Percentiles rank a stretch among this genome's conserved stretches.
Conservation (phyloP, 2,329 filamentous ascomycete species). For the Ophiocordyceps camponoti-rufipedis region DNA sequence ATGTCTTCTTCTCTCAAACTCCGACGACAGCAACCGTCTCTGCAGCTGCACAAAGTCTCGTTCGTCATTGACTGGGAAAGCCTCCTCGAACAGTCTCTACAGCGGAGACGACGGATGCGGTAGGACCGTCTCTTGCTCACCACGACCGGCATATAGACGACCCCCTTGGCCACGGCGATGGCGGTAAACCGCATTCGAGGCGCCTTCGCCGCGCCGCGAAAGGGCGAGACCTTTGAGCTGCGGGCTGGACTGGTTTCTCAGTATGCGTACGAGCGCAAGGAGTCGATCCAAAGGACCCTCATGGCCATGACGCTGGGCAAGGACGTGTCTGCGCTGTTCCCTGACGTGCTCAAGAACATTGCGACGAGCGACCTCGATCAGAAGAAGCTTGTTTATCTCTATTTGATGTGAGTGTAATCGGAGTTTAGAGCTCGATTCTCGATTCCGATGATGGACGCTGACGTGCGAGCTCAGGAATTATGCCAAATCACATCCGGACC, state of each 20-base stretch:
- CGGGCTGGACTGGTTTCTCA: slow-evolving; percentile 91
- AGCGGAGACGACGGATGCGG: background rate
- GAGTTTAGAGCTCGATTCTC: background rate
- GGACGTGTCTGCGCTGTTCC: slow-evolving; percentile 92
- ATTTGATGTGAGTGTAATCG: slow-evolving; percentile 62
- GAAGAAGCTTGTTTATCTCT: slow-evolving; percentile 98
- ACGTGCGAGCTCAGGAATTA: slow-evolving; percentile 56
- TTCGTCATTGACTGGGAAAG: background rate
- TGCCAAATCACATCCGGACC: slow-evolving; percentile 93
- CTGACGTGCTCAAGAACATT: slow-evolving; percentile 97
- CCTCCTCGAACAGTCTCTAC: background rate
- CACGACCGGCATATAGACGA: slow-evolving; percentile 32
- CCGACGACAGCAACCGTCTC: background rate
- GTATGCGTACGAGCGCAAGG: slow-evolving; percentile 98
- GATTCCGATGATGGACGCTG: background rate
- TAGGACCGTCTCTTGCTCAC: background rate
- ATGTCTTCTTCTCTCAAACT: background rate
- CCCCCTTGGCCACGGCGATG: slow-evolving; percentile 33
- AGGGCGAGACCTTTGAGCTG: slow-evolving; percentile 96
- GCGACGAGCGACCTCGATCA: slow-evolving; percentile 87
- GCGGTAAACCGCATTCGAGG: slow-evolving; percentile 92
- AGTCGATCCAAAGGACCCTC: slow-evolving; percentile 98
- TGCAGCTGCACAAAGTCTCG: background rate
- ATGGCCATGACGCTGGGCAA: slow-evolving; percentile 99
- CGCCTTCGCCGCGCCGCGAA: slow-evolving; percentile 81